phyloP scores from a whole-genome alignment of 352 stramenopile species.

The Blastocystis sp. region DNA sequence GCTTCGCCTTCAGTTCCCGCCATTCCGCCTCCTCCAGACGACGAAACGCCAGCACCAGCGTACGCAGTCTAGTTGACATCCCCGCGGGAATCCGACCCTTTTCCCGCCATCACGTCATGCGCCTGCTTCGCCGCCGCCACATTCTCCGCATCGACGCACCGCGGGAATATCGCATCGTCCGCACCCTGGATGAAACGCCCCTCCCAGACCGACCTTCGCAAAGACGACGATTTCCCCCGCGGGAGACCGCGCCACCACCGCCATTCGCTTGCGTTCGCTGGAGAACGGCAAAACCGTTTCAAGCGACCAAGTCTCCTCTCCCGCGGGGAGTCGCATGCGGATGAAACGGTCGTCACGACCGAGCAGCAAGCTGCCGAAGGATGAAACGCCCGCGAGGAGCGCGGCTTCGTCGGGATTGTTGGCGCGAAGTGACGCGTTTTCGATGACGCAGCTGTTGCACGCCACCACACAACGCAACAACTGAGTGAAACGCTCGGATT shows the following conservation, averaged over 20 bases:
- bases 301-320: slow-evolving; percentile 71
- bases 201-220: neutral
- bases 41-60: slow-evolving; percentile 61
- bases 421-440: neutral
- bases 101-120: slow-evolving; percentile 62
- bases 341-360: neutral
- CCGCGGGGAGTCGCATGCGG: neutral
- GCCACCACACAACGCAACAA: neutral
- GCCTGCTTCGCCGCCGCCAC: slow-evolving; percentile 60
- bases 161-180: slow-evolving; percentile 80
- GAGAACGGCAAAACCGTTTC: slow-evolving; percentile 94
- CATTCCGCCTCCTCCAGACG: slow-evolving; percentile 69
- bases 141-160: slow-evolving; percentile 63
- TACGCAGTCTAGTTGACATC: slow-evolving; percentile 57
- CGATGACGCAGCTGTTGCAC: slow-evolving; percentile 1
- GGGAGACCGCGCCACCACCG: slow-evolving; percentile 78
- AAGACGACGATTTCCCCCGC: slow-evolving; percentile 62
- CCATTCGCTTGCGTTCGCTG: slow-evolving; percentile 93
- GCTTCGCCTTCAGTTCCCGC: slow-evolving; percentile 67
- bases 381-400: neutral
- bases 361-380: neutral
- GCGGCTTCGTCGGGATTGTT: slow-evolving; percentile 23
- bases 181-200: slow-evolving; percentile 78
- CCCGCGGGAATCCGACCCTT: slow-evolving; percentile 69
- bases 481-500: neutral